Base-by-base conservation (phyloP, 2,329 filamentous ascomycete genomes). In the Xylaria sp. region DNA sequence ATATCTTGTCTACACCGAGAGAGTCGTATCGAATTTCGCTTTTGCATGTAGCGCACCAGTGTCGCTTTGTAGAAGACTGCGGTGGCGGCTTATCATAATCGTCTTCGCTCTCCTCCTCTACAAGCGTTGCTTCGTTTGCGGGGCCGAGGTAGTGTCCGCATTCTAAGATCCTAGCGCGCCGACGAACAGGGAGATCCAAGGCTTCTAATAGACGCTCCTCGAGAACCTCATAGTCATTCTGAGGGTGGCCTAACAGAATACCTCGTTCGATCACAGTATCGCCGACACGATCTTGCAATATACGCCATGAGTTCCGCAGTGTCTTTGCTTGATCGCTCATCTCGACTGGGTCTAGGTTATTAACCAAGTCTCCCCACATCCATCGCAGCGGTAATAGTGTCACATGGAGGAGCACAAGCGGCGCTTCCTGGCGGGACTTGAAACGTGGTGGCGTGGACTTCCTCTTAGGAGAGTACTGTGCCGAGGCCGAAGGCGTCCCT, bases 191-290 rank as follows among this genome's bases (percentile, higher is more conserved):
- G 18, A 95, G 83, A 77, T 93, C 92, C 54, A 94, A 80, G 1
- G 91, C 90, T 78, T 94, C 92, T 2, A 94, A 82, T 40, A 95
- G 83, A 32, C 92, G 85, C 81, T 94, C 92, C 80, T 95, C 92
- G 0, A 96, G 85, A 65, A 93, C 81, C 78, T 94, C 92, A 75
- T 92, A 95, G 77, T 94, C 92, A 65, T 91, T 91, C 73, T 92
- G 88, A 0, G 93, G 93, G 76, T 96, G 93, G 1, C 92, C 88
- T 8, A 96, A 85, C 51, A 96, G 82, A 40, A 96, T 85, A 2
- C 92, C 93, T 25, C 93, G 86, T 76, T 92, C 87, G 71, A 92
- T 85, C 12, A 94, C 88, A 0, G 91, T 93, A 60, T 93, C 91
- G 1, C 88, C 89, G 3, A 93, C 84, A 67, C 91, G 90, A 62